Base-by-base conservation (phyloP, 2,329 filamentous ascomycete species). In the Diaporthe batatas region DNA sequence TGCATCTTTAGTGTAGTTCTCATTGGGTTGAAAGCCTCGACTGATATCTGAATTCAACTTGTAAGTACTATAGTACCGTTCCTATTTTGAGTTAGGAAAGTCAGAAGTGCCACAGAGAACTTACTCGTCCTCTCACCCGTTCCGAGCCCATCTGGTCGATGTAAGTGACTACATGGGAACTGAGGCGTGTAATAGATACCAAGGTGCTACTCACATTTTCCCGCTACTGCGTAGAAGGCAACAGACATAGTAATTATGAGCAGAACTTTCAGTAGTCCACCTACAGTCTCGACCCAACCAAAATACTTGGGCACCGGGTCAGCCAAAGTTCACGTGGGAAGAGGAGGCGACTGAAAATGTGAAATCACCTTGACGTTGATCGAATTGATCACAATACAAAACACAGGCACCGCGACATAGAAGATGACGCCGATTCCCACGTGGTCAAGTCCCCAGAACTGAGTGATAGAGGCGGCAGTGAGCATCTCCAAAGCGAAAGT, bases 201-300 rank as follows among this genome's bases (percentile, higher is more conserved):
- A 4, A 8, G 11, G 5, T 23, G 0, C 14, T 14, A 68, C 68
- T 21, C 21, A 75, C 73, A 65, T 47, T 73, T 57, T 16, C 58
- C 72, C 21, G 74, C 70, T 21, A 74, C 71, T 47, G 68, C 53
- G 32, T 75, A 76, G 18, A 77, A 72, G 14, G 74, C 74, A 18
- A 75, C 65, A 7, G 73, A 72, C 14, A 74, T 25, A 7, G 70
- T 68, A 23, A 77, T 2, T 14, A 77, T 72, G 23, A 77, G 70
- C 8, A 72, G 21, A 2, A 74, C 73, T 64, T 77, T 77, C 4
- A 78, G 53, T 3, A 74, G 23, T 14, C 77, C 77, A 21, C 77
- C 76, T 14, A 75, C 51, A 21, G 76, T 76, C 70, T 77, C 77
- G 0, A 78, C 68, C 70, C 72, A 75, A n/a, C 77, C 77, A n/a